Percentiles rank a stretch among this genome's conserved stretches.
Evolutionary conservation across 2,329 filamentous ascomycete species (phyloP).

Genomic region (Fusarium piperis): DNA sequence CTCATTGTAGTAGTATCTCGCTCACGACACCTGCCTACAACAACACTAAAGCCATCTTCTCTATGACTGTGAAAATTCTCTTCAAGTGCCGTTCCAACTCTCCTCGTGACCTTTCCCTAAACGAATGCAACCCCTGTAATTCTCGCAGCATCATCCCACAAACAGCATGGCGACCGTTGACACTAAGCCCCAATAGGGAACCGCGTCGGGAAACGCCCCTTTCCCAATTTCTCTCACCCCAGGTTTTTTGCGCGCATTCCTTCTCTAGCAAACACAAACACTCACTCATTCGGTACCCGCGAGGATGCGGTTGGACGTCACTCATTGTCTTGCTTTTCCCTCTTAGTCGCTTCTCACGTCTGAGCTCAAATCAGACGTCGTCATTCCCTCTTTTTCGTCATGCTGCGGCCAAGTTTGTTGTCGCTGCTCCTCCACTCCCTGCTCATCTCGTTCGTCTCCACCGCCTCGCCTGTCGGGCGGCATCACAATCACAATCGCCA

Average conservation of each 20-base stretch:
- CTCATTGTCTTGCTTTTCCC: constrained; percentile 19
- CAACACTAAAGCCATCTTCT: neutral
- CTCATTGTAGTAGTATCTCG: neutral
- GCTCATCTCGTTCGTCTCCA: neutral
- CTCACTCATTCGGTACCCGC: constrained; percentile 16
- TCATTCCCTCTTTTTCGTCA: neutral
- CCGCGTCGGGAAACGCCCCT: constrained; percentile 12
- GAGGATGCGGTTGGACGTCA: constrained; percentile 36
- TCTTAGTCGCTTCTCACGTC: neutral
- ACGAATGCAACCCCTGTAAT: constrained; percentile 6
- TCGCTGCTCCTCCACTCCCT: constrained; percentile 21
- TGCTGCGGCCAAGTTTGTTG: constrained; percentile 7
- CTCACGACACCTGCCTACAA: neutral
- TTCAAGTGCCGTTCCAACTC: neutral
- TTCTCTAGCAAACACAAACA: constrained; percentile 4
- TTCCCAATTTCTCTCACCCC: neutral
- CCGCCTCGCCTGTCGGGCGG: neutral
- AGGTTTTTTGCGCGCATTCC: neutral
- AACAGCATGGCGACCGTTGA: constrained; percentile 1
- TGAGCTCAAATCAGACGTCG: constrained; percentile 8
- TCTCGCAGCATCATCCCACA: constrained; percentile 28
- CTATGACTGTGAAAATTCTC: neutral
- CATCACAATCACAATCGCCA: neutral
- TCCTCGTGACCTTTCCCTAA: neutral
- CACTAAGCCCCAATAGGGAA: neutral